These are phyloP conservation scores for Tolypocladium sp. DNA, from an alignment of 2,329 filamentous ascomycete genomes.

Conservation along the genomic window DNA sequence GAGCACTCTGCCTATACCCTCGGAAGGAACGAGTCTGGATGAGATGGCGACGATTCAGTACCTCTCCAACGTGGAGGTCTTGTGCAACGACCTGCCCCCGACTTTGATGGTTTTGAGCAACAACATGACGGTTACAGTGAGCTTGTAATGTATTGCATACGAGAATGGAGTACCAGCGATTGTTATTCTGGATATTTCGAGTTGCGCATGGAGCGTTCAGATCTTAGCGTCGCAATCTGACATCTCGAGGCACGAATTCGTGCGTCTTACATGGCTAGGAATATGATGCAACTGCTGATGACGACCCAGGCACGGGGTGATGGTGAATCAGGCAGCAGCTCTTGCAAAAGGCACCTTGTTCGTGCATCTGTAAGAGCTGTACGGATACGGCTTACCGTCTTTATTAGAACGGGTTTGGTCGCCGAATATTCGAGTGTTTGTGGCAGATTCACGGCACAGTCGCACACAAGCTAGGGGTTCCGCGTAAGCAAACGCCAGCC, in stretches of 20 bases:
- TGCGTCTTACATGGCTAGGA: not conserved
- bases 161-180: not conserved
- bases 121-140: constrained; percentile 81
- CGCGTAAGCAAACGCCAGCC: not conserved
- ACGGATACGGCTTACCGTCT: too few relatives aligned
- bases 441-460: not conserved
- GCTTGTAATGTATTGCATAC: constrained; percentile 36
- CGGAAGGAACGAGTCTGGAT: constrained; percentile 64
- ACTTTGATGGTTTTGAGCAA: constrained; percentile 76
- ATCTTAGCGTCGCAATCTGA: not conserved
- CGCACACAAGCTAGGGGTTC: not conserved
- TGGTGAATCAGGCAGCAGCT: too few relatives aligned
- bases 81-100: constrained; percentile 69
- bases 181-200: not conserved
- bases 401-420: not conserved
- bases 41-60: constrained; percentile 65
- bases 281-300: too few relatives aligned
- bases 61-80: constrained; percentile 66
- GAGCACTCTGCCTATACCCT: constrained; percentile 73
- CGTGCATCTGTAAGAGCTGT: too few relatives aligned
- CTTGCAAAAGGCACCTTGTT: too few relatives aligned
- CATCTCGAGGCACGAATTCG: not conserved
- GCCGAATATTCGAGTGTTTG: not conserved
- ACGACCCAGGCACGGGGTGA: too few relatives aligned
- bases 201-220: not conserved